A percentile compares a stretch with the other conserved stretches of the same genome.
phyloP scores from a whole-genome alignment of 192 early-diverging fungal species.

The Coemansia sp. region DNA sequence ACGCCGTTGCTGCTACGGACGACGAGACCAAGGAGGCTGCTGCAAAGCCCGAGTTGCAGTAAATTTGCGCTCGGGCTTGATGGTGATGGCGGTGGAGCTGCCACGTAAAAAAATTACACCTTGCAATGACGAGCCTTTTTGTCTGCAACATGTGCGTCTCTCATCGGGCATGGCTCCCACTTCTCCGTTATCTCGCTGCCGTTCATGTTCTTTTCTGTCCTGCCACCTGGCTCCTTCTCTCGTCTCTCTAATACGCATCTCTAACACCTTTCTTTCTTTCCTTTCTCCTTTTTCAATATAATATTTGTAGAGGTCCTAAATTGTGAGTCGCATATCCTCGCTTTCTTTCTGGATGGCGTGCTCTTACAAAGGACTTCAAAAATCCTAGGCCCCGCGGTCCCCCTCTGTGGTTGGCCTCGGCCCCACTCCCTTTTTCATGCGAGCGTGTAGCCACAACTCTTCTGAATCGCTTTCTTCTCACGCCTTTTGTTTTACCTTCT shows the following conservation, averaged over 20 bases:
- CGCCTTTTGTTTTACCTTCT: background rate
- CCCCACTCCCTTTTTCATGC: background rate
- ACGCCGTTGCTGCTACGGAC: constrained; percentile 11
- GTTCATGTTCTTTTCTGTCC: background rate
- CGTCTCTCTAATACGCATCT: background rate
- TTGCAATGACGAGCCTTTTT: background rate
- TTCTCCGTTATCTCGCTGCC: background rate
- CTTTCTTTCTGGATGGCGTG: background rate
- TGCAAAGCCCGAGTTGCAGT: constrained; percentile 11
- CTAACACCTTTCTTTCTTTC: background rate
- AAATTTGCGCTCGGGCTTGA: background rate
- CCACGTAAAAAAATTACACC: background rate
- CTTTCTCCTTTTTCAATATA: background rate
- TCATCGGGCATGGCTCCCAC: background rate
- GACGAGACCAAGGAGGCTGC: constrained; percentile 12
- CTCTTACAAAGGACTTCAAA: background rate
- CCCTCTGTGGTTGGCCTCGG: background rate
- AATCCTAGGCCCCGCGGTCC: background rate
- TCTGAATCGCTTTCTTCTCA: background rate
- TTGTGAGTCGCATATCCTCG: background rate
- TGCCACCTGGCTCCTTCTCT: background rate
- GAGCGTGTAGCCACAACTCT: background rate
- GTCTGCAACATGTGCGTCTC: background rate
- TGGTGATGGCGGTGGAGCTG: background rate
- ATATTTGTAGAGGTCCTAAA: background rate